Base-by-base conservation (phyloP, 2,329 filamentous ascomycete genomes). In the Pseudogymnoascus sp. region DNA sequence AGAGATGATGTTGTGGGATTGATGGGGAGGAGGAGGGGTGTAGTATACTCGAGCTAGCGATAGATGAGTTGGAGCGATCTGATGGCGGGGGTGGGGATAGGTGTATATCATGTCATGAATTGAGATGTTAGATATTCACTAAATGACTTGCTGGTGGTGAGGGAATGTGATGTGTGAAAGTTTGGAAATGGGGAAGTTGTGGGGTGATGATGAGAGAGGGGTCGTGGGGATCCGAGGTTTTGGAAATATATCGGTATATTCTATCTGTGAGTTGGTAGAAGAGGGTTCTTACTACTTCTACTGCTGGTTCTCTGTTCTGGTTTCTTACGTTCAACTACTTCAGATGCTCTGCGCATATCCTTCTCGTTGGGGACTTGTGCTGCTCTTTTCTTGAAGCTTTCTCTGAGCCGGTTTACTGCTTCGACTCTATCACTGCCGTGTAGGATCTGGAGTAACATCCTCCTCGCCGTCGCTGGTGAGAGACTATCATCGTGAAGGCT, bases 51-150 rank as follows among this genome's bases (percentile, higher is more conserved):
- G n/a, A 52, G 14, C 26, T 3, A 5, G 45, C 16, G 23, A 52
- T 49, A 49, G 21, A 45, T 26, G 11, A 26, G 23, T 49, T 31
- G 3, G 43, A 49, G 43, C 43, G 14, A 49, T 49, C 43, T 49
- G 43, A 49, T n/a, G n/a, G n/a, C n/a, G n/a, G n/a, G n/a, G n/a
- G n/a, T n/a, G 1, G 14, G 26, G 26, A 7, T 19, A 19, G 43
- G 45, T 52, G 45, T 52, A 52, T 52, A 52, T 52, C 45, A 52
- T 12, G 45, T 52, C 45, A 52, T 12, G 45, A 52, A 52, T 52
- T 31, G 45, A 52, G 45, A 52, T 19, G 26, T 16, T 52, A 16
- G n/a, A 52, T 52, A 52, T 52, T 52, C 16, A 52, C 14, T 11
- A 4, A 31, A 52, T 52, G 23, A 29, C 26, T 52, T 3, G 5